A percentile compares a stretch with the other conserved stretches of the same genome.
These are phyloP conservation scores for Phytophthora melonis DNA, from an alignment of 352 stramenopile genomes.

Conservation along the genomic window DNA sequence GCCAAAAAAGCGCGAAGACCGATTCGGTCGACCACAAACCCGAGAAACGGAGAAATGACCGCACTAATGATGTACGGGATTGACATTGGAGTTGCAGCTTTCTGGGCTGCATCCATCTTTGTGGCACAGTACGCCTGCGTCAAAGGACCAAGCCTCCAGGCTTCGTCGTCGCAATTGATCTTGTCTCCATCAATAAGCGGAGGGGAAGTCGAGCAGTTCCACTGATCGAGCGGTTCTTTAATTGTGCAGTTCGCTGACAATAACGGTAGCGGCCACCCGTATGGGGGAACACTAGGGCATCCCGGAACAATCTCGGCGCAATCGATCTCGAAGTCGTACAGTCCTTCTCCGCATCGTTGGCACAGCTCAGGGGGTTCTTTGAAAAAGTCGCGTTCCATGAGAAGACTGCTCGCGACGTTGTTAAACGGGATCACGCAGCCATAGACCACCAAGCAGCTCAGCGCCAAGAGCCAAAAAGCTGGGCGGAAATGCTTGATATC, in stretches of 20 bases:
- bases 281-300: conserved; percentile 76
- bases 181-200: conserved; percentile 72
- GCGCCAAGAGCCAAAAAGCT: conserved; percentile 90
- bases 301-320: conserved; percentile 61
- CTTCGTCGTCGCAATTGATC: conserved; percentile 83
- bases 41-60: conserved; percentile 89
- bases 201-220: conserved; percentile 57
- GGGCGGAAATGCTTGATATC: conserved; percentile 84
- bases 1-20: conserved; percentile 87
- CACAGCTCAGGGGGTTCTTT: conserved; percentile 65
- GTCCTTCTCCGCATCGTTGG: conserved; percentile 61
- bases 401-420: conserved; percentile 91
- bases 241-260: conserved; percentile 81
- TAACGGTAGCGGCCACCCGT: conserved; percentile 76
- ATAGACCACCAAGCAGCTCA: conserved; percentile 94
- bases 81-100: conserved; percentile 89
- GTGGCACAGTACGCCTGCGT: conserved; percentile 69
- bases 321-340: conserved; percentile 56
- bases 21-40: conserved; percentile 92
- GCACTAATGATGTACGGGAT: conserved; percentile 95
- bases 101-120: conserved; percentile 67
- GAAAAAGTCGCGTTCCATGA: conserved; percentile 93
- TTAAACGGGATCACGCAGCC: conserved; percentile 96
- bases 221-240: conserved; percentile 65
- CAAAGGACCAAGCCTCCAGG: conserved; percentile 72